Base-by-base conservation (phyloP, 2,329 filamentous ascomycete species). In the Diaporthe sp. region DNA sequence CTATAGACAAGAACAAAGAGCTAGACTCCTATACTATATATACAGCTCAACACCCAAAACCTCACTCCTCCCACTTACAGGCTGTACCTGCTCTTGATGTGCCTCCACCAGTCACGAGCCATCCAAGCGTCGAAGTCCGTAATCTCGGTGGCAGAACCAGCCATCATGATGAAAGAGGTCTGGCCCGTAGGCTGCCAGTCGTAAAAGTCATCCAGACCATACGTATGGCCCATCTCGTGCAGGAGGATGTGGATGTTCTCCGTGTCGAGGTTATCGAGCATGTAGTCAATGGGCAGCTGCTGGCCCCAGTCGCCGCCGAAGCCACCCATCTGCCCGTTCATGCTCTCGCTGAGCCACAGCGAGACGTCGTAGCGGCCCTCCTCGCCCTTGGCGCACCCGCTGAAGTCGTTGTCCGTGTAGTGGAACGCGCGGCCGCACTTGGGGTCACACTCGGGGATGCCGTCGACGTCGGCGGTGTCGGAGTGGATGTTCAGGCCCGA, bases 61-160 rank as follows among this genome's bases (percentile, higher is more conserved):
- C 25, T 6, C n/a, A 19, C 40, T 38, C 28, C 30, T 22, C 45
- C 33, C 4, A 3, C 30, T 67, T 52, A 67, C 61, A 67, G 61
- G 61, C 22, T 25, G 61, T 67, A 67, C 30, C 61, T 67, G 61
- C 61, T 52, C 61, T 67, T 67, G 61, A 67, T 67, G 61, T 67
- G 42, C 61, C 61, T 52, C 45, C 42, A 67, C 61, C 61, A 67
- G 42, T 67, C 61, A 67, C 42, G 61, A 6, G 61, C 61, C 61
- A 67, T 52, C 45, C 61, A 67, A 1, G 22, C 6, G 15, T 67
- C 61, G 12, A 67, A 67, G 5, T 52, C 61, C 6, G 61, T 52
- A 22, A 67, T 67, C 30, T 67, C 61, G 12, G 15, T 67, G 7
- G 61, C 61, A 2, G 42, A 52, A 7, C 61, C 61, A 3, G 42